Conservation (phyloP, 164 flowering plant genomes). For the Cinnamomum micranthum region DNA sequence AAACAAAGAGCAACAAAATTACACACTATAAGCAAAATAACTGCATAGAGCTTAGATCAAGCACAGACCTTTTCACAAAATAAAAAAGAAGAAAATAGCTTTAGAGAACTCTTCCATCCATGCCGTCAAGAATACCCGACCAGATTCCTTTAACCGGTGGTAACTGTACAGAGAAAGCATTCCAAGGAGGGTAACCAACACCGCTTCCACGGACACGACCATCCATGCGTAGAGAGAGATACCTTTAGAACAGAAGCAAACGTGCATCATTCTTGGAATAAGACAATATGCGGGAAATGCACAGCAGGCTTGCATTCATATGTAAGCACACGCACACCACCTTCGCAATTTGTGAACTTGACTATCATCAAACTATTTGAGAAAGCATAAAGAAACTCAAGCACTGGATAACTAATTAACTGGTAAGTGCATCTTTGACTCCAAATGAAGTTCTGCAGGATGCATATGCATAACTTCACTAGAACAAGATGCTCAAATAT, state of each 20-base stretch:
- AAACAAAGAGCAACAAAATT: neutral
- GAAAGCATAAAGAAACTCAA: too few relatives aligned
- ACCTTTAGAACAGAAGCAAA: slow-evolving; percentile 37
- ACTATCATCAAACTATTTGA: too few relatives aligned
- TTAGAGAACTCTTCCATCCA: slow-evolving; percentile 87
- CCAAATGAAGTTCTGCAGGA: too few relatives aligned
- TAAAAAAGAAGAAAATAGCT: neutral
- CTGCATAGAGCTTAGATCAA: neutral
- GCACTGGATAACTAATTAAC: too few relatives aligned
- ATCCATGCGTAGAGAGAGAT: slow-evolving; percentile 89
- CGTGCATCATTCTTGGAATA: neutral
- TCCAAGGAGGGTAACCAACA: slow-evolving; percentile 97
- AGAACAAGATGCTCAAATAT: neutral
- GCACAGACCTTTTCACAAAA: neutral
- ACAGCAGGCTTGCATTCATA: neutral
- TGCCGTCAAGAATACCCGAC: slow-evolving; percentile 91
- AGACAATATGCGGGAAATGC: neutral
- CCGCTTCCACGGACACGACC: slow-evolving; percentile 99
- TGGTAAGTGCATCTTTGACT: too few relatives aligned
- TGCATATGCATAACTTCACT: too few relatives aligned
- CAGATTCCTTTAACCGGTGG: slow-evolving; percentile 94
- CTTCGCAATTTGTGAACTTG: too few relatives aligned
- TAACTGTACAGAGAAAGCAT: slow-evolving; percentile 85
- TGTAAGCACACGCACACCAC: neutral
- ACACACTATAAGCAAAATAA: neutral